Evolutionary conservation across 2,329 filamentous ascomycete species (phyloP).

Genomic region (Aspergillus pseudotamarii): DNA sequence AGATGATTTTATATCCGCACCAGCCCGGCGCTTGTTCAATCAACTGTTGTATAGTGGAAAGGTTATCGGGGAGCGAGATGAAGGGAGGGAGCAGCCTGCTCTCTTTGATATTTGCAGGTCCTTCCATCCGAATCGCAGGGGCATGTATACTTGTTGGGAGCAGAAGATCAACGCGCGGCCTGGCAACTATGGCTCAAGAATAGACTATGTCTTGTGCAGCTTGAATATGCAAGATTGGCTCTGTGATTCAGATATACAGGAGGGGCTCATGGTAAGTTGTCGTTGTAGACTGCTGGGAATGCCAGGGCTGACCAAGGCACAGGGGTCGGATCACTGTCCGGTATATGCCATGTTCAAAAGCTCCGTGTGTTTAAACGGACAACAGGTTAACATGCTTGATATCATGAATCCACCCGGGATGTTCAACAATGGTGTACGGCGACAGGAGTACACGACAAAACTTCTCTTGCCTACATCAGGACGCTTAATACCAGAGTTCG

Average conservation of each 20-base stretch:
- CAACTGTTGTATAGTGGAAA: conserved; percentile 76
- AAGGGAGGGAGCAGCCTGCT: conserved; percentile 69
- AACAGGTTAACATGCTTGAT: conserved; percentile 63
- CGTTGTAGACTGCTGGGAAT: background rate
- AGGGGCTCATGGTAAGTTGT: conserved; percentile 70
- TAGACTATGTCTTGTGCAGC: conserved; percentile 90
- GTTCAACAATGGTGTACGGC: conserved; percentile 68
- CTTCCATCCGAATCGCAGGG: conserved; percentile 75
- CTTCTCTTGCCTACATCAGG: conserved; percentile 74
- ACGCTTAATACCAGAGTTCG: conserved; percentile 83
- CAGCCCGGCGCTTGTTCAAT: conserved; percentile 78
- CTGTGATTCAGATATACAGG: conserved; percentile 79
- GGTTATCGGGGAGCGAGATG: conserved; percentile 66
- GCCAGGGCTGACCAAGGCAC: conserved; percentile 1
- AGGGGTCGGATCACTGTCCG: conserved; percentile 94
- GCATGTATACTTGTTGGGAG: conserved; percentile 99
- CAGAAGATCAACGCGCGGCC: conserved; percentile 94
- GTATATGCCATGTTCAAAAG: conserved; percentile 78
- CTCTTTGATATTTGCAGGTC: conserved; percentile 82
- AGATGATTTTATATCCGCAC: conserved; percentile 72
- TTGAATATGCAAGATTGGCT: conserved; percentile 80
- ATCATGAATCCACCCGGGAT: conserved; percentile 76
- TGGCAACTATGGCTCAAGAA: conserved; percentile 87
- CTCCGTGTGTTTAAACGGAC: conserved; percentile 55
- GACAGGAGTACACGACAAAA: conserved; percentile 67